phyloP scores from a whole-genome alignment of 2,329 filamentous ascomycete genomes.

The Sporothrix pseudoabietina region DNA sequence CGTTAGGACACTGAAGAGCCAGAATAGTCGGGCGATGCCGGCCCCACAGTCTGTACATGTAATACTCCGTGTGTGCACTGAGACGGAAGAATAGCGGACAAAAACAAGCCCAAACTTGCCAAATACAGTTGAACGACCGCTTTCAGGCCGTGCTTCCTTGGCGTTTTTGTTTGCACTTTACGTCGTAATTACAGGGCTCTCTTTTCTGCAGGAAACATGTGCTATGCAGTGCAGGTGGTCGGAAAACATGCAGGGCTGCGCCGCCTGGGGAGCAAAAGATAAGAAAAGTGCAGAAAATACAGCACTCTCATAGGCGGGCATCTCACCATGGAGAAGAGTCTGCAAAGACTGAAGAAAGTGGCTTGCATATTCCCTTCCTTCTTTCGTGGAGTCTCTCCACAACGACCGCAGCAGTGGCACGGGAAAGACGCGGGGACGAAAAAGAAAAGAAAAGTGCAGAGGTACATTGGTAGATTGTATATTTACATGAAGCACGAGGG shows the following conservation, averaged over 20 bases:
- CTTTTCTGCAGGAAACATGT: neutral
- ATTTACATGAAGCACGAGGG: neutral
- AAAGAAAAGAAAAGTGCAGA: slow-evolving; percentile 9
- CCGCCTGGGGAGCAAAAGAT: neutral
- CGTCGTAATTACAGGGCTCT: neutral
- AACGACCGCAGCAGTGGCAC: slow-evolving; percentile 17
- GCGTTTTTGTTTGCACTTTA: neutral
- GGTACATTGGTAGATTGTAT: neutral
- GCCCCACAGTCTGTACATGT: neutral
- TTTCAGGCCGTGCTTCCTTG: neutral
- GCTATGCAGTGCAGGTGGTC: neutral
- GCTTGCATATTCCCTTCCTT: neutral
- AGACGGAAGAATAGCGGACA: neutral
- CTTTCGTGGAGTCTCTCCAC: slow-evolving; percentile 11
- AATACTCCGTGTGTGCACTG: neutral
- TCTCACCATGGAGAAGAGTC: neutral
- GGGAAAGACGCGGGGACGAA: slow-evolving; percentile 8
- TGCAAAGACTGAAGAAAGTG: neutral
- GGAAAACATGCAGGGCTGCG: slow-evolving; percentile 7
- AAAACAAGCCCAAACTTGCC: neutral
- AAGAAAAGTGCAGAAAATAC: neutral
- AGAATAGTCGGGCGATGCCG: slow-evolving; percentile 19
- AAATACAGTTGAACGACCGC: neutral
- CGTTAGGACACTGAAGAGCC: neutral
- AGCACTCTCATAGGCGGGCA: slow-evolving; percentile 10